Base-by-base conservation (phyloP, 1,139 yeast species). In the Yamadazyma diddensiae region DNA sequence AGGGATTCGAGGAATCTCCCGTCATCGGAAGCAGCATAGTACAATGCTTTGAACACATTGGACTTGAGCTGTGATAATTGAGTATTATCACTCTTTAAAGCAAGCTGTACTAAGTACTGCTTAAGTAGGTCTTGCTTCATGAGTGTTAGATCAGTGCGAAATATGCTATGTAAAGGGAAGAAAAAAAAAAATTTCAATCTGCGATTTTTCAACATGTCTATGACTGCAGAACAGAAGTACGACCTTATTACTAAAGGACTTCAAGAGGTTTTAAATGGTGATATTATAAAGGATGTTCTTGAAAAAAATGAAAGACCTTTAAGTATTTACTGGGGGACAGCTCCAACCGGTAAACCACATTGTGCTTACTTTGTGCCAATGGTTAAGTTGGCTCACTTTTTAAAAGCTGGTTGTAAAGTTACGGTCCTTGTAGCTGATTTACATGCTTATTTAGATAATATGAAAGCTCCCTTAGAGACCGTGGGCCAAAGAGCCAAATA, bases 281-380 rank as follows among this genome's bases (percentile, higher is more conserved):
- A 85, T 59, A 87, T 88, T 62, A 87, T 94, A 62, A 83, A 84
- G 56, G 75, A 87, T 52, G 78, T 88, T 21, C 70, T 92, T 43
- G 94, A 82, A 54, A 81, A 77, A 39, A 82, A 85, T 53, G 76
- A 87, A 50, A 76, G 95, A 46, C 90, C 95, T 5, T 56, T 90
- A 47, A 83, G 78, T 53, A 64, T 94, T 52, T 94, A 94, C 77
- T 94, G 97, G 98, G 97, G 97, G 10, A 68, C 75, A 15, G 74
- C 74, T 11, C 65, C 65, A 24, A 94, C 99, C 5, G 99, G 99
- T 30, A 85, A 79, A 60, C 97, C 97, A 28, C 99, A 94, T 63
- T 90, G 97, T 68, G 99, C 97, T 28, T 94, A 94, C 73, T 88
- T 92, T 58, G 98, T 92, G 26, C 94, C 97, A 34, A 88, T 94